Conservation (phyloP, 495 filamentous ascomycete genomes). For the Xylaria venustula region DNA sequence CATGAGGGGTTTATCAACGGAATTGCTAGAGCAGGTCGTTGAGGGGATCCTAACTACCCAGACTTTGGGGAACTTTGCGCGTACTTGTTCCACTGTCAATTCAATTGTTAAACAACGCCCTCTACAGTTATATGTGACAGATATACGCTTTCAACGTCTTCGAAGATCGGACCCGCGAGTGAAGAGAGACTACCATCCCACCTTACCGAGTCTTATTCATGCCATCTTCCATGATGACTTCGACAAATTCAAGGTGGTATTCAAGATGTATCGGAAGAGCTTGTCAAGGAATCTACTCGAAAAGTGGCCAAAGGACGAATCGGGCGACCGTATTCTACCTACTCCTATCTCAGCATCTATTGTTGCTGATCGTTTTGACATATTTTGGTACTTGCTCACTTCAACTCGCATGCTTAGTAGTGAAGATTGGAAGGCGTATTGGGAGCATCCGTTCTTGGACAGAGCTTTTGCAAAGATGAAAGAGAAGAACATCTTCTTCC, state of each 20-base stretch:
- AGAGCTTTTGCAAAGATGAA: too few species aligned
- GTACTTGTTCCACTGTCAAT: neutral
- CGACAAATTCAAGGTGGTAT: neutral
- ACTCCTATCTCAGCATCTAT: neutral
- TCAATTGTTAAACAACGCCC: neutral
- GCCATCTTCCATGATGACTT: neutral
- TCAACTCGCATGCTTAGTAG: too few species aligned
- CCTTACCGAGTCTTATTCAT: neutral
- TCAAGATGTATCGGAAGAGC: neutral
- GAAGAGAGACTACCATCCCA: neutral
- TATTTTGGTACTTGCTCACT: too few species aligned
- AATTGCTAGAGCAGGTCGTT: neutral
- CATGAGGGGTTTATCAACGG: neutral
- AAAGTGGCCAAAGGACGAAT: neutral
- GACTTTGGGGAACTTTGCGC: neutral
- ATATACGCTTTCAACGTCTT: neutral
- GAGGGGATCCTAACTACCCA: neutral
- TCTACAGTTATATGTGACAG: neutral
- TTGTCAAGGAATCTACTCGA: neutral
- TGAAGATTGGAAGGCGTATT: too few species aligned
- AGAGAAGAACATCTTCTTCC: too few species aligned
- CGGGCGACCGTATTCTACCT: neutral
- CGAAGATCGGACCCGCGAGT: neutral
- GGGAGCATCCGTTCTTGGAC: too few species aligned
- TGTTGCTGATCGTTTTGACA: neutral